Evolutionary conservation across 352 stramenopile species (phyloP), one percentile per base, ranked within the genome.

Genomic region (Globisporangium acanthophoron): DNA sequence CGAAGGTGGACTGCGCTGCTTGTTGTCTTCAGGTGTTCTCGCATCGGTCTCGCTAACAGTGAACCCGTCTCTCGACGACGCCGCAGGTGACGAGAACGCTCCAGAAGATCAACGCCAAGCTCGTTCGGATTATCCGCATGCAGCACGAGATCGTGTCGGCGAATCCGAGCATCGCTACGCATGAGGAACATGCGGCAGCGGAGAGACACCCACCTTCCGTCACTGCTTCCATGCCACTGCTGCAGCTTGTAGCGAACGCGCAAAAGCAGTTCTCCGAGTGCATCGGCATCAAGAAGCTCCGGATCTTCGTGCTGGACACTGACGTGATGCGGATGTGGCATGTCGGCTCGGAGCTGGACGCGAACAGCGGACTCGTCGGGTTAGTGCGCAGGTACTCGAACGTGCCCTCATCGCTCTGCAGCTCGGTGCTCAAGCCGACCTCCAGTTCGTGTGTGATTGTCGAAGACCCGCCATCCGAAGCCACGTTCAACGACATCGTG

Each of bases 401-500:
- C 29, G 70, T 75, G 5, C 53, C 77, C 29, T 85, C 82, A n/a
- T 84, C 76, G 13, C 62, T 92, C 12, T 92, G 82, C 40, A 63
- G 59, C 3, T 54, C 80, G 6, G 57, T 79, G 3, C 37, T 90
- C 15, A 51, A 61, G 27, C 13, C 41, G 2, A 7, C 20, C 21
- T 49, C 44, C 7, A 39, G 24, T 18, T 29, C 59, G 0, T 67
- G 68, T 1, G 35, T 67, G 12, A 77, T 83, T 3, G 46, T 84
- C 3, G 39, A 70, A 0, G 71, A 88, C 31, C 78, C 80, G 3
- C 65, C 71, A 9, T 70, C 72, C 0, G 68, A 90, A 52, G 63
- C 78, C 21, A 70, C 59, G 3, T 92, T 84, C 62, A 92, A 92
- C 40, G 79, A 89, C 51, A 88, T 77, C 0, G 77, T 88, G 3